A percentile compares a stretch with the other conserved stretches of the same genome.
These are phyloP conservation scores for Fraxinus albicans DNA, from an alignment of 305 asterid species.

Conservation along the genomic window DNA sequence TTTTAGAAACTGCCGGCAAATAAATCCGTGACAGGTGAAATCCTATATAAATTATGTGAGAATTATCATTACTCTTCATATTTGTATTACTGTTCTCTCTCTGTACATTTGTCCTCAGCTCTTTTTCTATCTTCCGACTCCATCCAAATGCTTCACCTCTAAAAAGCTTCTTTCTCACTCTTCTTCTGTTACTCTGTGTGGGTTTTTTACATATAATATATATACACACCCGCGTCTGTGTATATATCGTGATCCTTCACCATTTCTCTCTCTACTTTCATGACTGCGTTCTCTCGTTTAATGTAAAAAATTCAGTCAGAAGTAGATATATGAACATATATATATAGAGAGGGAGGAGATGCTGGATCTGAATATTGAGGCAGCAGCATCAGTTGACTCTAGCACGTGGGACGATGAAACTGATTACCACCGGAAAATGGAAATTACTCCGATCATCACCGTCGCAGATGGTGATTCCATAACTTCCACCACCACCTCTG, in stretches of 20 bases:
- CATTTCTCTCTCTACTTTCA: slow-evolving; percentile 21
- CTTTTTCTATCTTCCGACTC: neutral
- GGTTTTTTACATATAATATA: slow-evolving; percentile 10
- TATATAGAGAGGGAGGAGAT: slow-evolving; percentile 29
- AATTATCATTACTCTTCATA: too few species aligned
- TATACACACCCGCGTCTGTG: neutral
- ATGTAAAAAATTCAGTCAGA: slow-evolving; percentile 21
- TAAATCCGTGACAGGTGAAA: too few species aligned
- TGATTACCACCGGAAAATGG: slow-evolving; percentile 21
- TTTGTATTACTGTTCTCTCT: neutral
- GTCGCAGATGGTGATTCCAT: slow-evolving; percentile 41
- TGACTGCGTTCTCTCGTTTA: slow-evolving; percentile 18
- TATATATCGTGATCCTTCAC: slow-evolving; percentile 4
- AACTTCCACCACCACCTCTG: slow-evolving; percentile 53
- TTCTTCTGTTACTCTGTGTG: neutral
- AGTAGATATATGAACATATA: neutral
- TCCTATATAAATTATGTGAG: too few species aligned
- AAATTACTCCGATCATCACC: slow-evolving; percentile 6
- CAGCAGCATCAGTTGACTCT: slow-evolving; percentile 38
- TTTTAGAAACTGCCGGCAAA: too few species aligned
- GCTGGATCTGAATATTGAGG: slow-evolving; percentile 88
- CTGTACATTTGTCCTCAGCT: neutral
- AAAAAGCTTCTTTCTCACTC: slow-evolving; percentile 27
- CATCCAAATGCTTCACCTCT: slow-evolving; percentile 33
- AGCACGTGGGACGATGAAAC: slow-evolving; percentile 40